Base-by-base conservation (phyloP, 2,329 filamentous ascomycete genomes). In the Diaporthe humulicola region DNA sequence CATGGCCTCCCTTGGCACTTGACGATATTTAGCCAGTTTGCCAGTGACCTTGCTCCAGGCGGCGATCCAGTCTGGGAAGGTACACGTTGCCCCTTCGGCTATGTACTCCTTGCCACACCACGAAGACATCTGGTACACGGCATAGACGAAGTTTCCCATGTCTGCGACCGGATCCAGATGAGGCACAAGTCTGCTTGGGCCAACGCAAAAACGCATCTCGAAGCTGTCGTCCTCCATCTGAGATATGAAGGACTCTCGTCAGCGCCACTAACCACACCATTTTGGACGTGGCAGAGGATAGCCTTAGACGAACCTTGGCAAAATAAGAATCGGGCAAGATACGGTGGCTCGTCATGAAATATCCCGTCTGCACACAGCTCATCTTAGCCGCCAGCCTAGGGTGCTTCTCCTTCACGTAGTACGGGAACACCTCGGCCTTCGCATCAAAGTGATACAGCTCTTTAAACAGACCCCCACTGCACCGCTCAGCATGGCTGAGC, bases 391-490 rank as follows among this genome's bases (percentile, higher is more conserved):
- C 86, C 42, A 90, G 78, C 6, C 77, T 78, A 0, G 87, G 86
- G 75, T 88, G 83, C 6, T 78, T 85, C 3, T 82, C 82, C 12
- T 81, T 76, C 4, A 88, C 86, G 56, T 89, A 88, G 17, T 80
- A 70, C 0, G 87, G 87, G 38, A 88, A 88, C 22, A 88, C 79
- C 58, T 88, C 87, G 1, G 88, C 88, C 80, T 90, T 90, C 10
- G 84, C 79, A 78, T 90, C 88, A 71, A 86, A 88, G 78, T 89
- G 88, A 76, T 90, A 90, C 71, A 90, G 76, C 76, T 89, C 85
- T n/a, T 79, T 83, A 71, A 85, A 85, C 52, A 79, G 81, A 0
- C 88, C 88, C 0, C 80, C 79, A 74, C 87, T 90, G 76, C 85
- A 87, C 67, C 84, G 85, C 12, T 76, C 78, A 0, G 86, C 88